These are phyloP conservation scores for Pseudogymnoascus verrucosus DNA, from an alignment of 2,329 filamentous ascomycete genomes.

Conservation along the genomic window DNA sequence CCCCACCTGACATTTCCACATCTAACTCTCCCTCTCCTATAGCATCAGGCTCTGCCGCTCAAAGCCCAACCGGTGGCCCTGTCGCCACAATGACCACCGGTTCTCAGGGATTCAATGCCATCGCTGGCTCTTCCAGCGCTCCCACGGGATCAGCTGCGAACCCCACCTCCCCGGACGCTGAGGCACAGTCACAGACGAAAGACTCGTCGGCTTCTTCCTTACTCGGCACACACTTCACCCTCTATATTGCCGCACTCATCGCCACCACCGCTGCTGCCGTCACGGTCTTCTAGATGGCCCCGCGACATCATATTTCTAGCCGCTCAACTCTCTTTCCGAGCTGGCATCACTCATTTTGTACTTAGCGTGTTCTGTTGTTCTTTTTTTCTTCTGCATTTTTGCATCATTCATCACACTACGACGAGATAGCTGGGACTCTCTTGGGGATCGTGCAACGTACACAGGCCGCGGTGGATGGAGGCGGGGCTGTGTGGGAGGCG, in stretches of 20 bases:
- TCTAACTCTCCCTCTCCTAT: background rate
- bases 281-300: background rate
- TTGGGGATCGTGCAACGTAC: background rate
- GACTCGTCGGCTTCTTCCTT: background rate
- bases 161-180: background rate
- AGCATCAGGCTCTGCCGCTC: background rate
- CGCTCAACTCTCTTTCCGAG: background rate
- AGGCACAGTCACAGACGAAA: background rate
- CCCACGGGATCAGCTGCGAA: background rate
- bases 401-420: background rate
- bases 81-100: background rate
- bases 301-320: background rate
- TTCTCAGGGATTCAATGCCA: background rate
- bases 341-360: conserved; percentile 2
- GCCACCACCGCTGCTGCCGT: background rate
- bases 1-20: background rate
- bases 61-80: background rate
- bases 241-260: background rate
- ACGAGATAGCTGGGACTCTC: conserved; percentile 5
- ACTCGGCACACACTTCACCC: background rate
- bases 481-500: background rate
- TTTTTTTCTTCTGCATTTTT: background rate
- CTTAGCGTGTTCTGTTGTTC: background rate
- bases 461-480: background rate
- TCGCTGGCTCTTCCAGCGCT: background rate